phyloP scores from a whole-genome alignment of 1,139 yeast genomes.

The Chernovozyma sophiae-reginae region DNA sequence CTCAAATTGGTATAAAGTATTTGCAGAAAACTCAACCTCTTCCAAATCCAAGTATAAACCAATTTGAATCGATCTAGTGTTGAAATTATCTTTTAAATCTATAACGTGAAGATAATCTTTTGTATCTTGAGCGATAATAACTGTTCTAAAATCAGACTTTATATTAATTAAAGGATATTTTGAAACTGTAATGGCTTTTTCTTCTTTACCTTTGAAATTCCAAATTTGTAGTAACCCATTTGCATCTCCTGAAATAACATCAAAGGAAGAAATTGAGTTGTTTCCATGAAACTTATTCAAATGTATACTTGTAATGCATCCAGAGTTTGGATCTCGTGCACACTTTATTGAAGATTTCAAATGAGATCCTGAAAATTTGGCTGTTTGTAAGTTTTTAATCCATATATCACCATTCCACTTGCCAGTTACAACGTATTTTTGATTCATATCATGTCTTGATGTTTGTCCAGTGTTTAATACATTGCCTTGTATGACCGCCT shows the following conservation, averaged over 20 bases:
- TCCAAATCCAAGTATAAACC: constrained; percentile 10
- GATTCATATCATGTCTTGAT: constrained; percentile 24
- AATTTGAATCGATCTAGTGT: constrained; percentile 12
- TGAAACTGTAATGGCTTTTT: constrained; percentile 13
- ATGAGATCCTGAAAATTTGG: constrained; percentile 17
- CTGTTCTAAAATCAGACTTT: constrained; percentile 27
- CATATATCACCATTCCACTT: constrained; percentile 18
- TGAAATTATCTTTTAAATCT: constrained; percentile 14
- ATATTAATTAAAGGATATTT: constrained; percentile 20
- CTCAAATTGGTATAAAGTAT: background rate
- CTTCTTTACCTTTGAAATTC: constrained; percentile 23
- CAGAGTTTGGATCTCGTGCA: background rate
- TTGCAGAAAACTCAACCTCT: background rate
- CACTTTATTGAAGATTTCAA: background rate
- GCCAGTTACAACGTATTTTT: constrained; percentile 33
- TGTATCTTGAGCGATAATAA: constrained; percentile 22
- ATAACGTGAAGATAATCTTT: constrained; percentile 17
- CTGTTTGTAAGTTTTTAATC: constrained; percentile 19
- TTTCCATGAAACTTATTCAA: background rate
- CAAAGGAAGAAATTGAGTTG: constrained; percentile 11
- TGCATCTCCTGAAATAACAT: constrained; percentile 25
- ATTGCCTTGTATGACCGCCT: constrained; percentile 37
- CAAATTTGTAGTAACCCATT: constrained; percentile 26
- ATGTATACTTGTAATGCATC: background rate
- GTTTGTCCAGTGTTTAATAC: constrained; percentile 16